Evolutionary conservation across 345 rosid genomes (phyloP).

Genomic region (Euclidium syriacum): DNA sequence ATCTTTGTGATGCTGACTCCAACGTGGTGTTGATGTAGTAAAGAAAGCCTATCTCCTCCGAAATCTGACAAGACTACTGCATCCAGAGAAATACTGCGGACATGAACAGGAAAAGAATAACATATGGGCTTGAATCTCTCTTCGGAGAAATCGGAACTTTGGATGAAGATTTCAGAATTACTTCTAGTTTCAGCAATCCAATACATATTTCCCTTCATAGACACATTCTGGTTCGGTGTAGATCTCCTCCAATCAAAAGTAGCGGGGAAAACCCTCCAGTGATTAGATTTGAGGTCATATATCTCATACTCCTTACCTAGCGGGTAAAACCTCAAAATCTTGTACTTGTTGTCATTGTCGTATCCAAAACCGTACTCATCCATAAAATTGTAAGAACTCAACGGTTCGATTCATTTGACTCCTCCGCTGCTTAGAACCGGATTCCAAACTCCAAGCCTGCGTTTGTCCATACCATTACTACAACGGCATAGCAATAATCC

Average conservation of each 20-base stretch:
- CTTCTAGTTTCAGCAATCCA: not conserved
- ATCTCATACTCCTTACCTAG: not conserved
- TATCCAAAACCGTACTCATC: not conserved
- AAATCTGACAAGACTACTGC: not conserved
- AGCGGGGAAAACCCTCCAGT: not conserved
- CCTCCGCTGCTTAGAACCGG: not conserved
- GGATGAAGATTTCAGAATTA: not conserved
- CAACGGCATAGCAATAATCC: not conserved
- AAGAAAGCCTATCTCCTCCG: not conserved
- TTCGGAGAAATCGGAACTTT: not conserved
- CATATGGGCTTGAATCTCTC: not conserved
- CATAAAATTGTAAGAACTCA: accelerated
- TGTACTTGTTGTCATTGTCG: not conserved
- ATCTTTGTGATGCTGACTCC: not conserved
- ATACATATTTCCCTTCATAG: conserved; percentile 2
- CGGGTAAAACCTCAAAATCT: not conserved
- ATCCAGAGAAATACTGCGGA: too few relatives aligned
- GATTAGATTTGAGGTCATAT: not conserved
- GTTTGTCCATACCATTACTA: accelerated
- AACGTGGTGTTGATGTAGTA: not conserved
- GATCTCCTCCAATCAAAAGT: not conserved
- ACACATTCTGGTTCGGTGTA: not conserved
- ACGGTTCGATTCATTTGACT: not conserved
- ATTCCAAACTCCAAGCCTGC: not conserved
- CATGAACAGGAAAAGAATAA: not conserved